These are phyloP conservation scores for Artemisia annua DNA, from an alignment of 129 eudicot species.

Conservation along the genomic window DNA sequence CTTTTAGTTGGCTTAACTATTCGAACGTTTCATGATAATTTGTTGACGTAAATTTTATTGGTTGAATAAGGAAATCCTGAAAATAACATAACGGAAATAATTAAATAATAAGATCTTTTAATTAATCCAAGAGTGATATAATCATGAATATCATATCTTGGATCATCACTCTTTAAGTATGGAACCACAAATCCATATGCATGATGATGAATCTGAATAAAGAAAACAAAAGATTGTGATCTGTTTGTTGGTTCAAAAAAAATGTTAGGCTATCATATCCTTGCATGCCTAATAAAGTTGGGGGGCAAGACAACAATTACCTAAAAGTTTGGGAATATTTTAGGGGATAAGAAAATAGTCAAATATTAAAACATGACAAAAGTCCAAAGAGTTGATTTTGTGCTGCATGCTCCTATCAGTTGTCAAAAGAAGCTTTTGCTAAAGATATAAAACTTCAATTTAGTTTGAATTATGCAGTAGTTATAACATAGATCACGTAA, in stretches of 20 bases:
- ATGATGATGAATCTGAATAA: conserved; percentile 25
- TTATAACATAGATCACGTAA: no score
- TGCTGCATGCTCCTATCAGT: background rate
- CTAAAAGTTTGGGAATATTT: conserved; percentile 26
- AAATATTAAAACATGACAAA: background rate
- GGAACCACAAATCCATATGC: conserved; percentile 20
- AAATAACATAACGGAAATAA: background rate
- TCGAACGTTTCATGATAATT: background rate
- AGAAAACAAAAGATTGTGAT: conserved; percentile 28
- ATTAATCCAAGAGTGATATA: conserved; percentile 11
- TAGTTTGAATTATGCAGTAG: no score
- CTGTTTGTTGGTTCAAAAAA: conserved; percentile 8
- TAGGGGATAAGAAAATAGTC: background rate
- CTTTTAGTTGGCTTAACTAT: no score
- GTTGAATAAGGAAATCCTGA: background rate
- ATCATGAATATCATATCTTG: conserved; percentile 12
- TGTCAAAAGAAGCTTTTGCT: no score
- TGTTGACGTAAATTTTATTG: background rate
- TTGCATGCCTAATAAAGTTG: conserved; percentile 26
- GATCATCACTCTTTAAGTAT: conserved; percentile 13
- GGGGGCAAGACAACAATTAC: conserved; percentile 22
- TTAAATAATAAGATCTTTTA: background rate
- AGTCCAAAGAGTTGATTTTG: background rate
- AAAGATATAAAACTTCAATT: no score
- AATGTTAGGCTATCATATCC: conserved; percentile 20